phyloP scores from a whole-genome alignment of 2,329 filamentous ascomycete genomes.

The Colletotrichum ledebouriae region DNA sequence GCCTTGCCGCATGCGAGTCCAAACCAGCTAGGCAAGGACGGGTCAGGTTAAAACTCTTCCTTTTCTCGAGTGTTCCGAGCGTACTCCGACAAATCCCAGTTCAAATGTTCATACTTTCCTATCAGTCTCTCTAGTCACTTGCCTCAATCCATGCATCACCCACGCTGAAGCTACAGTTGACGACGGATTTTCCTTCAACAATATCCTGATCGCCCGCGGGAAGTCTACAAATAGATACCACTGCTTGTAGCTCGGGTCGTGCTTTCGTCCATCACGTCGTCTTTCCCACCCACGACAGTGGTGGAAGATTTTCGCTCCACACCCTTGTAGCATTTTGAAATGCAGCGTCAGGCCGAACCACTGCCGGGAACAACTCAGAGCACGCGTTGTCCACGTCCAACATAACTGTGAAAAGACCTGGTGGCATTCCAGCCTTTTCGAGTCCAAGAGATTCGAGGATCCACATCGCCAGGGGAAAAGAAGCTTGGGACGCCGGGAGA shows the following conservation, averaged over 20 bases:
- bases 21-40: neutral
- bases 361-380: neutral
- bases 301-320: neutral
- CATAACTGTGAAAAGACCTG: neutral
- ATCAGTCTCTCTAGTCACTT: neutral
- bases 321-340: neutral
- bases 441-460: neutral
- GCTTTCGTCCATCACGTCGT: neutral
- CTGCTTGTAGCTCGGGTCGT: neutral
- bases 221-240: neutral
- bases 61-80: neutral
- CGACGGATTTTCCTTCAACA: neutral
- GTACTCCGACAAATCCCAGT: neutral
- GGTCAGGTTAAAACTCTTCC: neutral
- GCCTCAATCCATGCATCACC: neutral
- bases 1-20: neutral
- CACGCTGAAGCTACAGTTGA: neutral
- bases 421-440: neutral
- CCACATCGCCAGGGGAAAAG: neutral
- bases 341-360: neutral
- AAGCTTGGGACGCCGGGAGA: neutral
- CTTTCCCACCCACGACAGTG: neutral
- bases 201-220: neutral
- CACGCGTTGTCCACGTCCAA: neutral
- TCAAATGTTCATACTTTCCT: neutral